Conservation (phyloP, 2,329 filamentous ascomycete species). For the Fusarium hainanense region DNA sequence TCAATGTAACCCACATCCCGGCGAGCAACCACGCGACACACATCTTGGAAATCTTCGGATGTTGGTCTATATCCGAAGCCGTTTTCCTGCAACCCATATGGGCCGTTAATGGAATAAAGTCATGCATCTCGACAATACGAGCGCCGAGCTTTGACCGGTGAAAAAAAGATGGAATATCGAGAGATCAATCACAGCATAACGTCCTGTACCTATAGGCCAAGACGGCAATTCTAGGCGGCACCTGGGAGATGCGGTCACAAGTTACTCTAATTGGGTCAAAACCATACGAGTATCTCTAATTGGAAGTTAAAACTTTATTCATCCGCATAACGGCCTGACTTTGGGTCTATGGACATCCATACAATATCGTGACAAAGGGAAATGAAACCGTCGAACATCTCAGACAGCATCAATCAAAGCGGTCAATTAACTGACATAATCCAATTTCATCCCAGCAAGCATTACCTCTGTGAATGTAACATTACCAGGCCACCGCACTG, state of each 20-base stretch:
- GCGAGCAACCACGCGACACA: slow-evolving; percentile 10
- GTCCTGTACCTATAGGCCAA: neutral
- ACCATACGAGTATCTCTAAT: neutral
- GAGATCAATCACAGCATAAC: neutral
- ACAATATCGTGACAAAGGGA: neutral
- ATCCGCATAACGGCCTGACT: neutral
- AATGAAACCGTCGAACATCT: neutral
- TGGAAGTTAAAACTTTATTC: neutral
- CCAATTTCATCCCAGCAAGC: neutral
- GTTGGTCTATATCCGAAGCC: slow-evolving; percentile 5
- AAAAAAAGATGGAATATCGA: neutral
- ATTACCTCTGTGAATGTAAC: neutral
- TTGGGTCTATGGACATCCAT: neutral
- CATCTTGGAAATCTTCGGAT: slow-evolving; percentile 7
- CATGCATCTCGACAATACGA: neutral
- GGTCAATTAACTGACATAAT: neutral
- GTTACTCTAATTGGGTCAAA: neutral
- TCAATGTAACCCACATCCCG: slow-evolving; percentile 13
- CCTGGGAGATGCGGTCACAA: neutral
- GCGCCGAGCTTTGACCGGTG: slow-evolving; percentile 13
- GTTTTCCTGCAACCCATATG: neutral
- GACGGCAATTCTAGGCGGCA: slow-evolving; percentile 18
- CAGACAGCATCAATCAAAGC: neutral
- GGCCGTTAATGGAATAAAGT: neutral
- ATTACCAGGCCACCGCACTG: slow-evolving; percentile 17